phyloP scores from a whole-genome alignment of 495 filamentous ascomycete genomes.

The Tuber borchii region DNA sequence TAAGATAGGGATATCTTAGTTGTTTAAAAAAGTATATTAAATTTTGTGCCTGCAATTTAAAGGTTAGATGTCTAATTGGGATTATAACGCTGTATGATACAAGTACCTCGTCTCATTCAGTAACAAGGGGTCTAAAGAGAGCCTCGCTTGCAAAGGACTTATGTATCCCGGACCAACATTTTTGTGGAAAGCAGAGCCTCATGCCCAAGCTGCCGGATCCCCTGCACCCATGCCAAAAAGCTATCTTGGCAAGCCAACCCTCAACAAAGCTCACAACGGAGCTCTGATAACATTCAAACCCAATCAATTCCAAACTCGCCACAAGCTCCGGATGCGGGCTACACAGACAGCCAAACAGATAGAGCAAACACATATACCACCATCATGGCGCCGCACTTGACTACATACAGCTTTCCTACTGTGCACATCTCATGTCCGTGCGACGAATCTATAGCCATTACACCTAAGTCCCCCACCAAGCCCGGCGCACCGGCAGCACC shows the following conservation, averaged over 20 bases:
- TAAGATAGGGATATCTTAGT: not conserved
- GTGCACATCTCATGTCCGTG: slow-evolving; percentile 91
- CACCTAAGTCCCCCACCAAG: slow-evolving; percentile 45
- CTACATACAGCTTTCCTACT: slow-evolving; percentile 58
- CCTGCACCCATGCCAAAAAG: not conserved
- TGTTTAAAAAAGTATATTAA: not conserved
- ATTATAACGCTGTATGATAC: not conserved
- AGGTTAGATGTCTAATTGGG: too few relatives aligned
- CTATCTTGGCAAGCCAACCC: not conserved
- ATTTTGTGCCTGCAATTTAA: too few relatives aligned
- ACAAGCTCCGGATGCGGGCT: not conserved
- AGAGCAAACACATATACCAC: slow-evolving; percentile 7
- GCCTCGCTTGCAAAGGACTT: not conserved
- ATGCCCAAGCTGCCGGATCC: not conserved
- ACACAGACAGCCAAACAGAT: not conserved
- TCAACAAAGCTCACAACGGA: not conserved
- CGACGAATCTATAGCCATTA: slow-evolving; percentile 53
- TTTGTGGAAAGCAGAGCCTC: not conserved
- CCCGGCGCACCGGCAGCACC: slow-evolving; percentile 42
- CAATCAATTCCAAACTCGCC: not conserved
- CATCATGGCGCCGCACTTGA: slow-evolving; percentile 57
- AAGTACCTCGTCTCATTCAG: not conserved
- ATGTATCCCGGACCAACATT: not conserved
- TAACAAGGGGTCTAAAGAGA: not conserved
- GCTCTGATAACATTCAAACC: not conserved